phyloP scores from a whole-genome alignment of 768 basidiomycete genomes.

The Candolleomyces eurysporus region DNA sequence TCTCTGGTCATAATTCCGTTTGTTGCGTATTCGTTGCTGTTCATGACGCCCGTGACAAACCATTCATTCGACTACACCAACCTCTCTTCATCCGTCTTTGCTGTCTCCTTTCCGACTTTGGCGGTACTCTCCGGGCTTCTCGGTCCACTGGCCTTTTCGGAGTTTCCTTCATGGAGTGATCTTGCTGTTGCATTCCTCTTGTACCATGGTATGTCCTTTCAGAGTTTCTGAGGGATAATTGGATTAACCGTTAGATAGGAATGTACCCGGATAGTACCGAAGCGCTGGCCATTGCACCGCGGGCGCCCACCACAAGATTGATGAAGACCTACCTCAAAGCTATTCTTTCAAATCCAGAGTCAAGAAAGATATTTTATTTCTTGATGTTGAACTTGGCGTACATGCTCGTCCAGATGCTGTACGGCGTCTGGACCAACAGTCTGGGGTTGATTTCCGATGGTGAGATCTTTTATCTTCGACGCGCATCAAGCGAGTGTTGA shows the following conservation, averaged over 20 bases:
- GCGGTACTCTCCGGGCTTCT: constrained; percentile 48
- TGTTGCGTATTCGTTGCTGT: constrained; percentile 61
- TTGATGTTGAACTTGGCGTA: constrained; percentile 90
- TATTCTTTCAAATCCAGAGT: constrained; percentile 88
- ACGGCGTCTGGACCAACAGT: constrained; percentile 97
- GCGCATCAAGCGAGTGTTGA: constrained; percentile 1
- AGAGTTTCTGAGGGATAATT: not conserved
- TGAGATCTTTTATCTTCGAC: constrained; percentile 27
- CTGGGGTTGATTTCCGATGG: constrained; percentile 96
- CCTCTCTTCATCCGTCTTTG: constrained; percentile 54
- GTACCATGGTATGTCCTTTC: constrained; percentile 51
- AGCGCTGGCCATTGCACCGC: constrained; percentile 38
- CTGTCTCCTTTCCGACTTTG: constrained; percentile 55
- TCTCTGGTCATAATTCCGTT: constrained; percentile 61
- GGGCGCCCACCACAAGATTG: constrained; percentile 53
- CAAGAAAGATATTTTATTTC: constrained; percentile 96
- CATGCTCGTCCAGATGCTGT: constrained; percentile 96
- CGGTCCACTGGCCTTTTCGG: constrained; percentile 64
- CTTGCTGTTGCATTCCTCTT: constrained; percentile 54
- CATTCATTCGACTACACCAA: constrained; percentile 45
- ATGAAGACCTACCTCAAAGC: constrained; percentile 79
- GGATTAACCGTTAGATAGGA: constrained; percentile 30
- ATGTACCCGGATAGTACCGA: constrained; percentile 51
- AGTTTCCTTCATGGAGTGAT: constrained; percentile 58
- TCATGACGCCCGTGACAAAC: constrained; percentile 52